Evolutionary conservation across 148 eudicot species (phyloP), one percentile per base, ranked within the genome.

Genomic region (Arbutus unedo): DNA sequence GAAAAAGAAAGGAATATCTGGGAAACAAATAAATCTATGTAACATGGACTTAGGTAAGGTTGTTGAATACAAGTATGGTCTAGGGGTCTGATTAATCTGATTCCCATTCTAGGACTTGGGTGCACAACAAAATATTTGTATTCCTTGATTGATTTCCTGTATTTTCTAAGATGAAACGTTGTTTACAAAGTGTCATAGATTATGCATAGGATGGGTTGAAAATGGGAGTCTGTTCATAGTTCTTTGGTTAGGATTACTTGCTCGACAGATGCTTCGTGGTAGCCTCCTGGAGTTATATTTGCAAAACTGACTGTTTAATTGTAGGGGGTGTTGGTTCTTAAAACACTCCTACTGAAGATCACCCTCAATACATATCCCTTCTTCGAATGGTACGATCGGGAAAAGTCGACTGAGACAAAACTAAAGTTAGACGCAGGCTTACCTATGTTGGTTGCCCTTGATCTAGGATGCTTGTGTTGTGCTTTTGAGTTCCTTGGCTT

Each of bases 181-280:
- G 70, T 64, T 23, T 64, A 64, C 41, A 21, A 25, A 8, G 23
- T 60, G 3, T 60, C 66, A 57, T 0, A 62, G 10, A 62, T 4
- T 9, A 64, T 23, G 14, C 15, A 64, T 64, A 64, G 41, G 23
- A 64, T 64, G 70, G 70, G 23, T 23, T 38, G 70, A 23, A 23
- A 64, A 23, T 23, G 41, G 41, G 0, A 38, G 23, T 64, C 25
- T 64, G 70, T 64, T 64, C 70, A 10, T 3, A 64, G 70, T 38
- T 59, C 62, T 59, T 18, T 45, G 53, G 49, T 50, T 76, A 76
- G 11, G 59, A 51, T 50, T 76, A 51, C 78, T 76, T 14, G 59
- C 78, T 74, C 38, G 15, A 50, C 41, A 74, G 53, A n/a, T 49
- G 78, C 56, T 48, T 74, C 78, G 49, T 49, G 56, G 16, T 49